phyloP scores from a whole-genome alignment of 2,329 filamentous ascomycete species.

The Amesomyces nigricolor region DNA sequence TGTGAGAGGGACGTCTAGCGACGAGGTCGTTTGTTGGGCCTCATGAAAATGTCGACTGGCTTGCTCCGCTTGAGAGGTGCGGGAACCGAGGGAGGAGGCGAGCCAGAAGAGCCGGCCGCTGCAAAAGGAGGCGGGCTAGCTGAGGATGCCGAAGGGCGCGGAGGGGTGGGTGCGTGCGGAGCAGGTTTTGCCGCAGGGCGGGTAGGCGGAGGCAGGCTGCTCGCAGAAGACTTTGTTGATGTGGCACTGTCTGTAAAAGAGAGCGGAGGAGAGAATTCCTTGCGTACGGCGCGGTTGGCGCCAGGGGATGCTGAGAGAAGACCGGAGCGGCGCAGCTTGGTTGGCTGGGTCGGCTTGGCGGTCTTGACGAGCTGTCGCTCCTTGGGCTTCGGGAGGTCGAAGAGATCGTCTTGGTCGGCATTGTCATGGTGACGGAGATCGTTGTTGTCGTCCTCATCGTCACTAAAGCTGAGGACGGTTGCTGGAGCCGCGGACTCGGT shows the following conservation, averaged over 20 bases:
- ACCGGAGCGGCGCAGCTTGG: neutral
- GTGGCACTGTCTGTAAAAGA: neutral
- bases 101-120: neutral
- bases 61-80: neutral
- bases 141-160: neutral
- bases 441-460: constrained; percentile 30
- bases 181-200: neutral
- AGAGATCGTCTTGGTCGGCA: constrained; percentile 13
- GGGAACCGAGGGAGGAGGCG: neutral
- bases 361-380: neutral
- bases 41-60: constrained; percentile 10
- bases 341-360: neutral
- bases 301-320: constrained; percentile 24
- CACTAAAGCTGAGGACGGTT: constrained; percentile 28
- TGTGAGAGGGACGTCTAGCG: neutral
- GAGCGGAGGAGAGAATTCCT: neutral
- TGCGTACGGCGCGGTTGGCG: constrained; percentile 4
- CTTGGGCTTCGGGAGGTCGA: constrained; percentile 5
- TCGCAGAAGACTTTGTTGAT: no score
- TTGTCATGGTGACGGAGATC: constrained; percentile 22
- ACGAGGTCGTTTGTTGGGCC: constrained; percentile 2
- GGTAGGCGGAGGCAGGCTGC: neutral
- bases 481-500: constrained; percentile 6
- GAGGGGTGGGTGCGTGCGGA: neutral
- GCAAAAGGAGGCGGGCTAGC: no score